Base-by-base conservation (phyloP, 495 filamentous ascomycete species). In the Aspergillus egyptiacus region DNA sequence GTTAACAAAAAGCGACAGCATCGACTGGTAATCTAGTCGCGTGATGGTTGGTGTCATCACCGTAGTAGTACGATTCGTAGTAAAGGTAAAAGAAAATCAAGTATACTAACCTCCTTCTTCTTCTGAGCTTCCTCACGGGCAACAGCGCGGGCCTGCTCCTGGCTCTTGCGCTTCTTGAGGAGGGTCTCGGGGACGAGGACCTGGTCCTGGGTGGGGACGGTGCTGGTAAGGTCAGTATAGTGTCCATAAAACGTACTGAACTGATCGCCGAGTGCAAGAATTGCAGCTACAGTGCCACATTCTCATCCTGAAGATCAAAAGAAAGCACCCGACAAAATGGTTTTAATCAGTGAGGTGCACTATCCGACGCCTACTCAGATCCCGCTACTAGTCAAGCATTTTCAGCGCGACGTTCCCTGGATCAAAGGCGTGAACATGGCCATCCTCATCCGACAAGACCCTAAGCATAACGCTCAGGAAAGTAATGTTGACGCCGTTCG, bases 111-210 rank as follows among this genome's bases (percentile, higher is more conserved):
- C 82, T 89, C 81, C 79, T 90, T 95, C 75, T 82, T 85, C 77
- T 91, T 81, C 69, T 86, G 78, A 51, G 82, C 71, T 68, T 91
- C 88, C 52, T 84, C 83, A 57, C 81, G 72, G 61, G 81, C 81
- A 69, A 89, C 85, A 72, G 91, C 91, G 65, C 89, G 84, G 65
- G 89, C 87, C 82, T 96, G 95, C 83, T 98, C 93, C 77, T 96
- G 91, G 71, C 81, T 85, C 89, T 97, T 98, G 81, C 93, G 90
- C 86, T 98, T 98, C 86, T 96, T 98, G 64, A 96, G 84, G 66
- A 96, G 87, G 59, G 91, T 96, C 84, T 96, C 91, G 49, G 91
- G 91, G 65, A 96, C 89, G 60, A 96, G 83, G 69, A 96, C 83
- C 68, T 96, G 85, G 71, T 96, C 86, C 72, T 85, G 65, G 67